Conservation (phyloP, 2,329 filamentous ascomycete genomes). For the Alternaria incomplexa region DNA sequence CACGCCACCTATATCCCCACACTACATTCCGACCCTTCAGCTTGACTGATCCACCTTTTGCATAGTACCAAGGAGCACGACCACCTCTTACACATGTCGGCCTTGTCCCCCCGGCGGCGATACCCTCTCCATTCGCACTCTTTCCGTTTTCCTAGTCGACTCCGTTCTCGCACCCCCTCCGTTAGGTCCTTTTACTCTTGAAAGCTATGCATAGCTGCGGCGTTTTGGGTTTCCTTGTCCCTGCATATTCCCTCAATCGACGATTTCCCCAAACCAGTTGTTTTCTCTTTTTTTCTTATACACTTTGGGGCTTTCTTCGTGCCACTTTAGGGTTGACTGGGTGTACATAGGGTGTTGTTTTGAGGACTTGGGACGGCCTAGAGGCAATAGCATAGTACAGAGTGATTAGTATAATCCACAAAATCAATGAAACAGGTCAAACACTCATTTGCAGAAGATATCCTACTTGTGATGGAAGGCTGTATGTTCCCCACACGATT, state of each 20-base stretch:
- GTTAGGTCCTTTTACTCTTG: slow-evolving; percentile 10
- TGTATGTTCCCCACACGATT: neutral
- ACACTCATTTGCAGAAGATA: neutral
- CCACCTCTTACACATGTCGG: slow-evolving; percentile 5
- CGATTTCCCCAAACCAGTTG: neutral
- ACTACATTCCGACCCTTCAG: slow-evolving; percentile 1
- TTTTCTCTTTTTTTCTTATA: neutral
- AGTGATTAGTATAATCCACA: neutral
- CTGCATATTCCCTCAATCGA: neutral
- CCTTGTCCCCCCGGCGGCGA: slow-evolving; percentile 6
- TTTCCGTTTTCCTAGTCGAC: slow-evolving; percentile 13
- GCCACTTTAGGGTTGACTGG: neutral
- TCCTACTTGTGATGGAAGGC: neutral
- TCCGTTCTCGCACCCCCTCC: slow-evolving; percentile 9
- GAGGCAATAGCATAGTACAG: neutral
- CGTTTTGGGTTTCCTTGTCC: slow-evolving; percentile 3
- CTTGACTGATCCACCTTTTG: slow-evolving; percentile 1
- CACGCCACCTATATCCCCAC: neutral
- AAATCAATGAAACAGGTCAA: slow-evolving; percentile 2
- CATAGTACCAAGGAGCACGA: slow-evolving; percentile 1
- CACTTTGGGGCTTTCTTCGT: neutral
- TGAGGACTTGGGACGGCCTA: neutral
- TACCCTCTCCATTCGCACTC: slow-evolving; percentile 2
- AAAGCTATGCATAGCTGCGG: slow-evolving; percentile 10
- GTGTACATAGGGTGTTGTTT: neutral